These are phyloP conservation scores for Passiflora organensis DNA, from an alignment of 345 rosid genomes.

Conservation along the genomic window DNA sequence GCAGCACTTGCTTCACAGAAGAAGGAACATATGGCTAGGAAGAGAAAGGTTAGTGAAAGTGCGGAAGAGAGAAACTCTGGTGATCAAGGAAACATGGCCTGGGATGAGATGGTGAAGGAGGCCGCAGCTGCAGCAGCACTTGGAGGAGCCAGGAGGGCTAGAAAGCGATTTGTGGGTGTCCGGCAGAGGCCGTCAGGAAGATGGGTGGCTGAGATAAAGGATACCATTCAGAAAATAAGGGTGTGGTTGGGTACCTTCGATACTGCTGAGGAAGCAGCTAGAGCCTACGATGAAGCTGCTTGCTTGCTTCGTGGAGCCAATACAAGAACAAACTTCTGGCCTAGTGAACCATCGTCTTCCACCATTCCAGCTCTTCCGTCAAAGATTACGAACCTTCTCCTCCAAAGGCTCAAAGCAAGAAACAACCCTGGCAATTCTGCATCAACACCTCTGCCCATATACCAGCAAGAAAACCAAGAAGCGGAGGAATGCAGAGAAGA, in stretches of 20 bases:
- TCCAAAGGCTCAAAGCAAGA: slow-evolving; percentile 47
- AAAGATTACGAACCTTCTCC: slow-evolving; percentile 50
- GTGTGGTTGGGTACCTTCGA: slow-evolving; percentile 53
- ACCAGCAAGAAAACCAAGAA: slow-evolving; percentile 8
- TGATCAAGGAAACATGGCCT: slow-evolving; percentile 28
- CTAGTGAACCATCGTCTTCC: slow-evolving; percentile 35
- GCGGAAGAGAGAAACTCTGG: slow-evolving; percentile 14
- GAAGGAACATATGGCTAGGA: slow-evolving; percentile 38
- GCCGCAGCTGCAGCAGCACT: slow-evolving; percentile 32
- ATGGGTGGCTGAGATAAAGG: slow-evolving; percentile 63
- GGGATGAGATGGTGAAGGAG: slow-evolving; percentile 52
- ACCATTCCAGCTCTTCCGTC: slow-evolving; percentile 45
- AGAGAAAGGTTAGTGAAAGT: slow-evolving; percentile 35
- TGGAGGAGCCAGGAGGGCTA: slow-evolving; percentile 35
- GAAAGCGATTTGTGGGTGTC: slow-evolving; percentile 50
- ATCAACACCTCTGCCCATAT: slow-evolving; percentile 6
- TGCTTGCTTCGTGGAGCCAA: slow-evolving; percentile 49
- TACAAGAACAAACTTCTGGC: slow-evolving; percentile 52
- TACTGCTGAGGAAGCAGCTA: slow-evolving; percentile 52
- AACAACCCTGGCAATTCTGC: slow-evolving; percentile 16
- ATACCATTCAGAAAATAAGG: slow-evolving; percentile 52
- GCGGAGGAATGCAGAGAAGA: slow-evolving; percentile 16
- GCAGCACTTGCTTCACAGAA: neutral
- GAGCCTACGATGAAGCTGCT: slow-evolving; percentile 63
- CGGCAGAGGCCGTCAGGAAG: slow-evolving; percentile 53